Base-by-base conservation (phyloP, 2,329 filamentous ascomycete species). In the Cadophora malorum region DNA sequence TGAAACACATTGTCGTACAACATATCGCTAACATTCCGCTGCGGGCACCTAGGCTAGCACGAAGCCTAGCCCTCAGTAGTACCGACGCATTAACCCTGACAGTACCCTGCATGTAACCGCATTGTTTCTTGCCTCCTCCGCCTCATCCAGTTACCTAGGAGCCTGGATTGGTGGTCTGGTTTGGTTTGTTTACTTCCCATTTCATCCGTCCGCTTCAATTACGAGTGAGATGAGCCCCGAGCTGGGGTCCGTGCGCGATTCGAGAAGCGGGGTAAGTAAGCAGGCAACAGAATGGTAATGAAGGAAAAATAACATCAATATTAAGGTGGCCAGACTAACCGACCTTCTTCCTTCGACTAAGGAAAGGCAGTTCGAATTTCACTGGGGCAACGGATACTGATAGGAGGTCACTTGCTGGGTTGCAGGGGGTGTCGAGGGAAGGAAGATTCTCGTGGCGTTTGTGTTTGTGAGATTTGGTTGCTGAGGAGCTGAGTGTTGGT, bases 1-100 rank as follows among this genome's bases (percentile, higher is more conserved):
- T 70, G 67, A 66, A 55, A 28, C 21, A 63, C 31, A 31, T n/a
- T 19, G 7, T 33, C 2, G 6, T 49, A 21, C n/a, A 49, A 33
- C 41, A 35, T 23, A 35, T 60, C 0, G 28, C 16, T 35, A 3
- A 35, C 35, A 38, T 12, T 25, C 21, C 31, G 28, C 28, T 28
- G 28, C 28, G 3, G 28, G 28, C 28, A 28, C 5, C 5, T n/a
- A n/a, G n/a, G n/a, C n/a, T n/a, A n/a, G 3, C 5, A 28, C 28
- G 28, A 5, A 28, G 3, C 3, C 28, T 3, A 28, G 28, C 5
- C 28, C 28, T 5, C 3, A 28, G 28, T 28, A 28, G 28, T 23
- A n/a, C 8, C 23, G 16, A 45, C 23, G 56, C 56, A 55, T 55
- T n/a, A 33, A 38, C n/a, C 4, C 2, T 38, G 28, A 58, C 55